phyloP scores from a whole-genome alignment of 2,329 filamentous ascomycete species.

The Coleophoma eucalyptorum region DNA sequence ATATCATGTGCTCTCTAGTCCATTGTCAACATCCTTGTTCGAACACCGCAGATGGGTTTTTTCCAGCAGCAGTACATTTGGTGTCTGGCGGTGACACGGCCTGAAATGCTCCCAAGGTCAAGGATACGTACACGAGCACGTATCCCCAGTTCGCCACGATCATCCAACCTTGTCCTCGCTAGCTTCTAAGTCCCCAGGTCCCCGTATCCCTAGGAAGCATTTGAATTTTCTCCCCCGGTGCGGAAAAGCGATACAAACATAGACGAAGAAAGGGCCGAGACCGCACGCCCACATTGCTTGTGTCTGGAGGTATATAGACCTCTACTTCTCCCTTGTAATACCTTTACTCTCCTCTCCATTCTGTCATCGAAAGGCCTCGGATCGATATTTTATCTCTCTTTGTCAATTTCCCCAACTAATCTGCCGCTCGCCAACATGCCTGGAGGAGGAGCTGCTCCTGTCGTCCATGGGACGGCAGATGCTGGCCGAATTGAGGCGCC shows the following conservation, averaged over 20 bases:
- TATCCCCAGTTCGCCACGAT: too few relatives aligned
- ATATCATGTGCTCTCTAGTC: too few relatives aligned
- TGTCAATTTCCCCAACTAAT: neutral
- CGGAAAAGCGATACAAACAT: neutral
- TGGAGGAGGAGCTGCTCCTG: neutral
- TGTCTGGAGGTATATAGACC: neutral
- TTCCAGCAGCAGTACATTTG: too few relatives aligned
- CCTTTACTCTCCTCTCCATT: neutral
- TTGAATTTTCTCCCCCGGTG: neutral
- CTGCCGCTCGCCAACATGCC: neutral
- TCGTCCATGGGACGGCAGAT: conserved; percentile 40
- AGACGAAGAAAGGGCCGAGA: neutral
- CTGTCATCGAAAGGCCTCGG: neutral
- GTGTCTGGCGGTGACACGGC: too few relatives aligned
- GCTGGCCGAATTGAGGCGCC: conserved; percentile 63
- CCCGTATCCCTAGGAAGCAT: neutral
- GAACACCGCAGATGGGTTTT: too few relatives aligned
- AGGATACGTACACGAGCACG: too few relatives aligned
- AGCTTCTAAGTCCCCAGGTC: too few relatives aligned
- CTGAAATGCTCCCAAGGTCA: too few relatives aligned
- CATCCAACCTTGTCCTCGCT: too few relatives aligned
- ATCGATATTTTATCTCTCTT: neutral
- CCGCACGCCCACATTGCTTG: neutral
- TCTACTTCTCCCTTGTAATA: neutral
- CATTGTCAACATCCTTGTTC: too few relatives aligned